Evolutionary conservation across 805 yeast genomes (phyloP).

Genomic region (Naumovozyma dairenensis): DNA sequence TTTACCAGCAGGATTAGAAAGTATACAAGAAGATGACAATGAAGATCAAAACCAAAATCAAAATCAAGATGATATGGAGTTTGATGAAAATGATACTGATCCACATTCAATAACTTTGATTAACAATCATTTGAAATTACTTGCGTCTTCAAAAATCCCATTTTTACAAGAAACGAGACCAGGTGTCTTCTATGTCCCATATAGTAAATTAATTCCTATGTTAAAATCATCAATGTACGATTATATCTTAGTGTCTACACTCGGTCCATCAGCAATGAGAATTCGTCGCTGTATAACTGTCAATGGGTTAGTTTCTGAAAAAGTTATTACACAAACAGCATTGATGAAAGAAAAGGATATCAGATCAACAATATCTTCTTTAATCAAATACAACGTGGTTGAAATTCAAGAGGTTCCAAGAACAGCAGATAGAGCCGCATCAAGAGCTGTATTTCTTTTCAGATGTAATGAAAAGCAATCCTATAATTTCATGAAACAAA

Average conservation of each 20-base stretch:
- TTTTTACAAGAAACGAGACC: conserved; percentile 51
- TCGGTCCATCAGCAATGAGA: conserved; percentile 61
- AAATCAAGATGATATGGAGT: conserved; percentile 27
- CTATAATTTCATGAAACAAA: conserved; percentile 38
- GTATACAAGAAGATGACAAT: conserved; percentile 20
- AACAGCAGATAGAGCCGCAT: conserved; percentile 83
- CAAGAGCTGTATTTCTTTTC: conserved; percentile 77
- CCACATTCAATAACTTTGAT: conserved; percentile 31
- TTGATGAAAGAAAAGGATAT: conserved; percentile 70
- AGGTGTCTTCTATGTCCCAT: conserved; percentile 57
- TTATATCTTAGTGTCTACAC: conserved; percentile 45
- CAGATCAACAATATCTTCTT: conserved; percentile 55
- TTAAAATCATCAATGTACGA: conserved; percentile 45
- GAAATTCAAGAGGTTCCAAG: conserved; percentile 93
- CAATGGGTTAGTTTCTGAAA: conserved; percentile 72
- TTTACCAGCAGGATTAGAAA: conserved; percentile 18
- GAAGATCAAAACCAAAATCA: conserved; percentile 18
- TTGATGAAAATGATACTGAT: conserved; percentile 26
- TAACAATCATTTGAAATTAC: conserved; percentile 59
- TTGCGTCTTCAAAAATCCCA: conserved; percentile 41
- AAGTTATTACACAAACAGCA: conserved; percentile 63
- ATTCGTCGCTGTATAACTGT: conserved; percentile 68
- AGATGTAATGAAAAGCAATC: conserved; percentile 52
- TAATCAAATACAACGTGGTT: conserved; percentile 60
- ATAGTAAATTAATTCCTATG: conserved; percentile 36